These are phyloP conservation scores for Picochlorum costavermella DNA, from an alignment of 139 green algal genomes.

Conservation along the genomic window DNA sequence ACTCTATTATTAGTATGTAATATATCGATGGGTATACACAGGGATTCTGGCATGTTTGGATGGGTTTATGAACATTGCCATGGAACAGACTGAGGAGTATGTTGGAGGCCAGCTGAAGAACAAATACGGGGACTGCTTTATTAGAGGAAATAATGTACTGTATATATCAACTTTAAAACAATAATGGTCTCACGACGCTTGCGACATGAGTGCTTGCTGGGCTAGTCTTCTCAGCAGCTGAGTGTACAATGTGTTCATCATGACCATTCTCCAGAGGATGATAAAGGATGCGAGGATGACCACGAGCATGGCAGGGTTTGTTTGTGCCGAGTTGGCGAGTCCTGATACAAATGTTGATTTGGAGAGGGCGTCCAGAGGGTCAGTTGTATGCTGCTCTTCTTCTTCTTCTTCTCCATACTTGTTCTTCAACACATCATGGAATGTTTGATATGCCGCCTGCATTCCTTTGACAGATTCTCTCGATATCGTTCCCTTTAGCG, in stretches of 20 bases:
- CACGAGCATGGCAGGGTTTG: constrained; percentile 20
- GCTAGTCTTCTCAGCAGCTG: neutral
- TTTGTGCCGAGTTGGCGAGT: constrained; percentile 8
- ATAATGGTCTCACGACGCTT: neutral
- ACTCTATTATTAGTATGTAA: too few relatives aligned
- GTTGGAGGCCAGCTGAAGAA: constrained; percentile 98
- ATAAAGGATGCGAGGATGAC: constrained; percentile 14
- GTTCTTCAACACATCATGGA: constrained; percentile 12
- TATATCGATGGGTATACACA: constrained; percentile 19
- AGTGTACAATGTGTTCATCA: constrained; percentile 9
- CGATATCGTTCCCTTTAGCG: constrained; percentile 23
- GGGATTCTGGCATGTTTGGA: constrained; percentile 94
- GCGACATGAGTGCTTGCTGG: neutral
- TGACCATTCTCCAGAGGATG: constrained; percentile 17
- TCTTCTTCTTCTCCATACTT: constrained; percentile 10
- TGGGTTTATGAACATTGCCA: constrained; percentile 99
- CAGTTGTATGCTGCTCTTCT: neutral
- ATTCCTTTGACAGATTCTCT: constrained; percentile 28
- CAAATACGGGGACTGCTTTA: constrained; percentile 99
- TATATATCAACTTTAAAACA: constrained; percentile 54
- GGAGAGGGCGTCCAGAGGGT: neutral
- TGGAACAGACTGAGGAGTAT: constrained; percentile 99
- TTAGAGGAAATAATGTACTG: constrained; percentile 95
- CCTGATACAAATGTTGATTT: neutral
- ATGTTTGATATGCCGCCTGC: constrained; percentile 13